These are phyloP conservation scores for Clathrus columnatus DNA, from an alignment of 768 basidiomycete genomes.

Conservation along the genomic window DNA sequence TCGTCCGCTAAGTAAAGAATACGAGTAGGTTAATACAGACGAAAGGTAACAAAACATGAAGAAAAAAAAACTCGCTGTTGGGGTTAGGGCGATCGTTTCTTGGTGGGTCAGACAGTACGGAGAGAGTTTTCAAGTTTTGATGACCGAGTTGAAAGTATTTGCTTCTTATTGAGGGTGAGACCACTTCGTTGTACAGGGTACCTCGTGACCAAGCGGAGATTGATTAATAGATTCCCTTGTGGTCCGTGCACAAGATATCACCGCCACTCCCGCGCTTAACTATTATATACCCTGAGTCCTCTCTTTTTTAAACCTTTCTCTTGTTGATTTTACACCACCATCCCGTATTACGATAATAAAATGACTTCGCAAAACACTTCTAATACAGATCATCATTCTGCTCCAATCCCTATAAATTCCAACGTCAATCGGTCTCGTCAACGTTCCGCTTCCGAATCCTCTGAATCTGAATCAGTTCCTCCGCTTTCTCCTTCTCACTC, in stretches of 20 bases:
- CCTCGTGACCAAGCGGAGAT: not conserved
- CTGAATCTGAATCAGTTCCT: conserved; percentile 2
- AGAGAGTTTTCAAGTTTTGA: no score
- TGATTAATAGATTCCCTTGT: not conserved
- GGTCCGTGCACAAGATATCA: not conserved
- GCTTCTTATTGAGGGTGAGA: no score
- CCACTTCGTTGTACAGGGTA: no score
- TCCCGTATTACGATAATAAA: not conserved
- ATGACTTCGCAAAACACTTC: not conserved
- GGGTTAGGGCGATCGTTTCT: no score
- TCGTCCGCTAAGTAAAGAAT: no score
- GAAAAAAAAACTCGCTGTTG: no score
- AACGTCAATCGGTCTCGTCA: conserved; percentile 34
- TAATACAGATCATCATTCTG: conserved; percentile 32
- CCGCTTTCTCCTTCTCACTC: conserved; percentile 29
- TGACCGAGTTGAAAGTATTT: no score
- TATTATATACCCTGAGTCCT: not conserved
- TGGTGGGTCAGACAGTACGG: no score
- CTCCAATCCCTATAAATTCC: conserved; percentile 51
- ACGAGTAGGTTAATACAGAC: no score
- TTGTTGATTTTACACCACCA: not conserved
- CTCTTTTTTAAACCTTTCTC: not conserved
- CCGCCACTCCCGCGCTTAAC: not conserved
- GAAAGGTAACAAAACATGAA: no score
- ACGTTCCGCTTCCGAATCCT: conserved; percentile 44